A percentile compares a stretch with the other conserved stretches of the same genome.
phyloP scores from a whole-genome alignment of 768 basidiomycete genomes.

The Termitomyces sp. region DNA sequence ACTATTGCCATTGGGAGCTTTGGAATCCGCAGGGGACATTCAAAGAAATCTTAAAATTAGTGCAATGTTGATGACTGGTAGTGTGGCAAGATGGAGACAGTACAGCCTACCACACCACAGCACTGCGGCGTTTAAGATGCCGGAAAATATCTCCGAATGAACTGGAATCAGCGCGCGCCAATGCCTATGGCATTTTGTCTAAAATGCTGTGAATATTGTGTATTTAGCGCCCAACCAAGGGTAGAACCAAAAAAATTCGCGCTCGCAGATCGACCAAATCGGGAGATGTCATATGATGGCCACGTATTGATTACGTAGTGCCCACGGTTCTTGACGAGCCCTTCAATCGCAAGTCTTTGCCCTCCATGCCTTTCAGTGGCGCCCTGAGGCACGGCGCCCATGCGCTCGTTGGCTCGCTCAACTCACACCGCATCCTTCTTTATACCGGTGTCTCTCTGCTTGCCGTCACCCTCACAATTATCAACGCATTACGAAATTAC shows the following conservation, averaged over 20 bases:
- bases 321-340: too few relatives aligned
- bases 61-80: neutral
- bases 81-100: neutral
- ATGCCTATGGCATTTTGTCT: too few relatives aligned
- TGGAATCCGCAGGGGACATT: neutral
- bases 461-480: conserved; percentile 67
- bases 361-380: conserved; percentile 44
- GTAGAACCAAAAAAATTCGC: too few relatives aligned
- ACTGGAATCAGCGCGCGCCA: too few relatives aligned
- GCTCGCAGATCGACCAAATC: neutral
- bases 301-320: neutral
- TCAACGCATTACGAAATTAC: conserved; percentile 75
- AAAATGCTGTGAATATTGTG: too few relatives aligned
- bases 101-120: neutral
- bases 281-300: conserved; percentile 1
- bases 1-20: conserved; percentile 1
- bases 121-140: neutral
- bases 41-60: neutral
- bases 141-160: neutral
- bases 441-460: conserved; percentile 65
- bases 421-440: conserved; percentile 58
- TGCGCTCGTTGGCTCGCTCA: conserved; percentile 42
- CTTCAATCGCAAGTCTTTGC: neutral
- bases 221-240: neutral
- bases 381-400: conserved; percentile 46